A percentile compares a stretch with the other conserved stretches of the same genome.
phyloP scores from a whole-genome alignment of 106 monocot genomes.

The Apostasia ramifera region DNA sequence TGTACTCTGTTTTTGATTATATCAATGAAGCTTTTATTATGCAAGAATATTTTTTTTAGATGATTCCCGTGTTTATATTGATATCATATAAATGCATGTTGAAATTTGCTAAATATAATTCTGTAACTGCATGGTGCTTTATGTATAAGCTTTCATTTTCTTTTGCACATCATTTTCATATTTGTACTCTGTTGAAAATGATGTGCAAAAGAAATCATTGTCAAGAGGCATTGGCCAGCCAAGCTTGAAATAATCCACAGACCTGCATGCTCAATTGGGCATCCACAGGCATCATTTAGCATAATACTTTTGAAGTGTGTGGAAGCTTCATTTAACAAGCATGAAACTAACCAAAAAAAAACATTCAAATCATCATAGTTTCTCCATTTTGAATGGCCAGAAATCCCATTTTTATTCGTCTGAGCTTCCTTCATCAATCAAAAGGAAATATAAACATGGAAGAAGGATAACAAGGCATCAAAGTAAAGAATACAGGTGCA shows the following conservation, averaged over 20 bases:
- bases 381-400: slow-evolving; percentile 9
- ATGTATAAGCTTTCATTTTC: too few relatives aligned
- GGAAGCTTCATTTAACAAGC: too few relatives aligned
- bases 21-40: too few relatives aligned
- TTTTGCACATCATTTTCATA: background rate
- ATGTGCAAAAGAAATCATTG: slow-evolving; percentile 44
- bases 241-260: slow-evolving; percentile 61
- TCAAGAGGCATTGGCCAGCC: slow-evolving; percentile 62
- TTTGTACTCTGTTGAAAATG: slow-evolving; percentile 12
- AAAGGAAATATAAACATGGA: too few relatives aligned
- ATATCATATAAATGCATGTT: too few relatives aligned
- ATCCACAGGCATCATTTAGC: background rate
- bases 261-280: slow-evolving; percentile 28
- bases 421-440: slow-evolving; percentile 39
- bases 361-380: slow-evolving; percentile 73
- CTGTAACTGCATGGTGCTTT: too few relatives aligned
- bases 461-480: too few relatives aligned
- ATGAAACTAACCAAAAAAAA: slow-evolving; percentile 48
- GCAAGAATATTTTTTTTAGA: too few relatives aligned
- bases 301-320: too few relatives aligned
- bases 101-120: too few relatives aligned
- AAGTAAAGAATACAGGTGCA: background rate
- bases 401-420: slow-evolving; percentile 44
- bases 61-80: too few relatives aligned
- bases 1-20: too few relatives aligned